These are phyloP conservation scores for Raphanus raphanistrum DNA, from an alignment of 345 rosid species.

Conservation along the genomic window DNA sequence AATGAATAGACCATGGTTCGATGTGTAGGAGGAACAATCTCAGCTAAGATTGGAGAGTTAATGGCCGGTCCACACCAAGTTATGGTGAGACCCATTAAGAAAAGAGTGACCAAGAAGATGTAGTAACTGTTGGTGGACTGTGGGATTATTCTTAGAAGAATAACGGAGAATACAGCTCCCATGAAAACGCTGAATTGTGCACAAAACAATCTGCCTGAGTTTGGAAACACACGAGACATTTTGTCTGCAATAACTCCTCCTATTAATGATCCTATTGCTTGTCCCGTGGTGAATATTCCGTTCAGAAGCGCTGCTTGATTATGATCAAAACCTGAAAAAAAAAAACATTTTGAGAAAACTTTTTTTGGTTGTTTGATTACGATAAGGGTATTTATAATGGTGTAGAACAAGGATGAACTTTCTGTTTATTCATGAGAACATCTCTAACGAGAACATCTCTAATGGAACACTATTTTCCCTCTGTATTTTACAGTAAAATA, in stretches of 20 bases:
- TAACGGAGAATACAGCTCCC: constrained; percentile 78
- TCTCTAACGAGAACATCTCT: too few species aligned
- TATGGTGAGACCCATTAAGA: constrained; percentile 73
- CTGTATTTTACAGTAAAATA: too few species aligned
- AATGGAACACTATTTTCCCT: too few species aligned
- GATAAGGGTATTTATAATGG: neutral
- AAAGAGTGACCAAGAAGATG: constrained; percentile 51
- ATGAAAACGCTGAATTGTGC: constrained; percentile 84
- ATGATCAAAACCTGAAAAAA: constrained; percentile 63
- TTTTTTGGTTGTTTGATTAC: neutral
- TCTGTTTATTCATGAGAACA: neutral
- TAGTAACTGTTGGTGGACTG: constrained; percentile 59
- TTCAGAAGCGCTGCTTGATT: constrained; percentile 65
- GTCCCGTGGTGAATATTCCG: constrained; percentile 68
- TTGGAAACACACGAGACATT: constrained; percentile 54
- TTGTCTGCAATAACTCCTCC: constrained; percentile 82
- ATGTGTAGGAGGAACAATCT: constrained; percentile 60
- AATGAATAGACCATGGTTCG: too few species aligned
- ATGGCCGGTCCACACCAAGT: constrained; percentile 81
- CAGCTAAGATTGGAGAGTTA: constrained; percentile 85
- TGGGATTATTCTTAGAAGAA: constrained; percentile 66
- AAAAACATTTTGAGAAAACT: neutral
- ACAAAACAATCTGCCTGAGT: constrained; percentile 69
- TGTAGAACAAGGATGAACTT: neutral
- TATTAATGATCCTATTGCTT: constrained; percentile 62